phyloP scores from a whole-genome alignment of 1,284 basidiomycete species.

The Ceraceosorus bombacis region DNA sequence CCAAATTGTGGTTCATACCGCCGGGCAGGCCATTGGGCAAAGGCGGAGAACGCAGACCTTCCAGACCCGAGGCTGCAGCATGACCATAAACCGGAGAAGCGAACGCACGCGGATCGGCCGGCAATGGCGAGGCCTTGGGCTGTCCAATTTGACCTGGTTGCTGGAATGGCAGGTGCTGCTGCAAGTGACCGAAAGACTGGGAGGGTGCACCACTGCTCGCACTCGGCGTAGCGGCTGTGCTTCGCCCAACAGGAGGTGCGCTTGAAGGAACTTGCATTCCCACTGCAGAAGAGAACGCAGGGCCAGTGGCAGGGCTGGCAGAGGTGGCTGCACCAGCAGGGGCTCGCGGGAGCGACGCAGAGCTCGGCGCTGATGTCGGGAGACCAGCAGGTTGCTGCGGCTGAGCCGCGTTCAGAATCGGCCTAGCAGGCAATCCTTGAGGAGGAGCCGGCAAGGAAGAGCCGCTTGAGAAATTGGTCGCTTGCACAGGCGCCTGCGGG shows the following conservation, averaged over 20 bases:
- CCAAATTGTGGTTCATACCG: neutral
- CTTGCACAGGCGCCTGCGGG: neutral
- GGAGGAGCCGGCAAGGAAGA: conserved; percentile 30
- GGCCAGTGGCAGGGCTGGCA: neutral
- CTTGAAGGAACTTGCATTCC: neutral
- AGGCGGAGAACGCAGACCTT: conserved; percentile 26
- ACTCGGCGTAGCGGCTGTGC: neutral
- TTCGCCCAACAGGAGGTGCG: neutral
- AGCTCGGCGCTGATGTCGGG: neutral
- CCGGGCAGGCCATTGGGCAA: conserved; percentile 20
- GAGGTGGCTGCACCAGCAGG: conserved; percentile 9
- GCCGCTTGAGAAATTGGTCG: neutral
- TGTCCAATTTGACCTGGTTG: neutral
- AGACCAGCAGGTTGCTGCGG: neutral
- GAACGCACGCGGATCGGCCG: too few species aligned
- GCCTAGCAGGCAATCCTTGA: conserved; percentile 34
- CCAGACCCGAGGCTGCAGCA: conserved; percentile 10
- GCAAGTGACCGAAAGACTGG: neutral
- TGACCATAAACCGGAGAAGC: neutral
- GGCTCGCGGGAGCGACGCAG: conserved; percentile 25
- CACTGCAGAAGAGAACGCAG: conserved; percentile 1
- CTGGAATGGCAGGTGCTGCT: neutral
- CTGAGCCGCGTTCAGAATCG: conserved; percentile 22
- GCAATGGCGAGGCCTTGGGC: too few species aligned
- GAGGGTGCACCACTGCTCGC: too few species aligned